Conservation (phyloP, 2,329 filamentous ascomycete genomes). For the Diaporthe australafricana region DNA sequence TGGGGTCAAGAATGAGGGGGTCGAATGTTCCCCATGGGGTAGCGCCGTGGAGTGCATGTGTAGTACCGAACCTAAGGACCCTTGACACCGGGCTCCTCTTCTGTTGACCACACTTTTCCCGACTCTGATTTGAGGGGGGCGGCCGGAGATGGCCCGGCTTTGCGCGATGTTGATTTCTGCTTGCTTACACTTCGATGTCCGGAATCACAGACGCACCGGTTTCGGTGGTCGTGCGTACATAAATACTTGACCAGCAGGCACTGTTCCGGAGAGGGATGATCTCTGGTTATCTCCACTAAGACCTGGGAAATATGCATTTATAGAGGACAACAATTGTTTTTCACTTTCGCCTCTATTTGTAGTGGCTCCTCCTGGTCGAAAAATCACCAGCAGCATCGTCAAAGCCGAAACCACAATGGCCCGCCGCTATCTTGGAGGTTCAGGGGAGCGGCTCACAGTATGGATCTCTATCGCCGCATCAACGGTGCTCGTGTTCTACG, state of each 20-base stretch:
- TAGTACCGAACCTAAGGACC: constrained; percentile 2
- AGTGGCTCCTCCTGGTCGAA: not conserved
- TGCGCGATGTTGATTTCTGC: not conserved
- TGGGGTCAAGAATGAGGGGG: constrained; percentile 21
- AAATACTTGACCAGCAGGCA: not conserved
- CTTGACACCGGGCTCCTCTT: not conserved
- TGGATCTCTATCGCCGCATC: constrained; percentile 64
- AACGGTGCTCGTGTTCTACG: constrained; percentile 63
- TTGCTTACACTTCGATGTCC: not conserved
- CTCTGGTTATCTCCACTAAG: not conserved
- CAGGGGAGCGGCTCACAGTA: constrained; percentile 60
- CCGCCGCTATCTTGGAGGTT: constrained; percentile 58
- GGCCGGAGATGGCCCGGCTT: constrained; percentile 14
- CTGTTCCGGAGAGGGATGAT: too few relatives aligned
- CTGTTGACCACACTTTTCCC: too few relatives aligned
- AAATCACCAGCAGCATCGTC: too few relatives aligned
- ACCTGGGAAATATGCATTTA: not conserved
- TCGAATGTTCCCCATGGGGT: constrained; percentile 9
- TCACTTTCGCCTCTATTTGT: not conserved
- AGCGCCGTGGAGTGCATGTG: constrained; percentile 5
- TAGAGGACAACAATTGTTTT: not conserved
- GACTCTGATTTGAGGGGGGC: not conserved
- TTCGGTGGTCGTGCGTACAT: not conserved
- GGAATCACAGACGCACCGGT: not conserved
- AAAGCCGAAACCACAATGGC: not conserved